phyloP scores from a whole-genome alignment of 2,329 filamentous ascomycete genomes.

The Paecilomyces sp. region DNA sequence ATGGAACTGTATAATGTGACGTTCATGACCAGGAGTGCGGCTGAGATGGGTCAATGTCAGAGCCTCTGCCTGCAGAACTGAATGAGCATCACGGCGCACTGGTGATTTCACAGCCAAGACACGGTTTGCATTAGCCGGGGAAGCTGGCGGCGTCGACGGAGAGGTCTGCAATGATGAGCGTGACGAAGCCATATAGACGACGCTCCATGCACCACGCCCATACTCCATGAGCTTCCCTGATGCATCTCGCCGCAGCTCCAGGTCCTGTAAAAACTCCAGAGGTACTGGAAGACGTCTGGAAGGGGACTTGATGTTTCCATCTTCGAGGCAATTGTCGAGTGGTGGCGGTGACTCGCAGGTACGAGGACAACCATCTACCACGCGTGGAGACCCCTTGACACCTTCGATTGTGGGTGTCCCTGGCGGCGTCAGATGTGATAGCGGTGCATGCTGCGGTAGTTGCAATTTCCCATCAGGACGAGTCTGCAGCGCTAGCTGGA shows the following conservation, averaged over 20 bases:
- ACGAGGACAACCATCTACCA: not conserved
- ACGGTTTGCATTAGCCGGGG: conserved; percentile 22
- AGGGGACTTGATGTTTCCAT: not conserved
- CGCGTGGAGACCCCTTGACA: not conserved
- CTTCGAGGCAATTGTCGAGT: not conserved
- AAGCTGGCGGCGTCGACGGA: conserved; percentile 25
- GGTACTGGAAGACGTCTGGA: conserved; percentile 5
- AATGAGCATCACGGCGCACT: conserved; percentile 30
- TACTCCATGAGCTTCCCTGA: conserved; percentile 29
- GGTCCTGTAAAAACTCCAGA: conserved; percentile 23
- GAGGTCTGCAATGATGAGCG: conserved; percentile 6
- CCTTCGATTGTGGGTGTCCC: not conserved
- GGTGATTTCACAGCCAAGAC: conserved; percentile 41
- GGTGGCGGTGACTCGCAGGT: not conserved
- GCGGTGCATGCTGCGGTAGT: not conserved
- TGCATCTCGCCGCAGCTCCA: conserved; percentile 22
- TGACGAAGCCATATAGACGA: conserved; percentile 36
- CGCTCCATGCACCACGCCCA: conserved; percentile 42
- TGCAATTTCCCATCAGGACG: not conserved
- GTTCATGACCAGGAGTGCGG: conserved; percentile 21
- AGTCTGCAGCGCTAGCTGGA: not conserved
- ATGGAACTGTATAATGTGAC: conserved; percentile 37
- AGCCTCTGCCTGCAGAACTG: conserved; percentile 37
- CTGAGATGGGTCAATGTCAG: conserved; percentile 33
- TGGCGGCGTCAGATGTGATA: not conserved